Base-by-base conservation (phyloP, 495 filamentous ascomycete genomes). In the Usnea hakonensis region DNA sequence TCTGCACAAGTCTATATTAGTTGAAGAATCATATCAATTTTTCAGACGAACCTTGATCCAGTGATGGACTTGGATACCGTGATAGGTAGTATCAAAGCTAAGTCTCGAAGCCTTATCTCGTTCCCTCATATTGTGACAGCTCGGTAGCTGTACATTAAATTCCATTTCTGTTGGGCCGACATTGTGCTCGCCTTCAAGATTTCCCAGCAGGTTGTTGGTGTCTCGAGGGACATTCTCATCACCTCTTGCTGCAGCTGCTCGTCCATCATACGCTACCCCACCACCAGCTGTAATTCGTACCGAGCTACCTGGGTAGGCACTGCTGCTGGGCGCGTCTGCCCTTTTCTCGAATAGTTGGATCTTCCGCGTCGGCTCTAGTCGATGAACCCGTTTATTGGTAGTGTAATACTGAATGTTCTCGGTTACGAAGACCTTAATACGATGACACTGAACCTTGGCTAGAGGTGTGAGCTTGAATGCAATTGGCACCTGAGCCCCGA, bases 401-500 rank as follows among this genome's bases (percentile, higher is more conserved):
- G 90, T 93, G 80, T 86, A 96, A 72, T 97, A 97, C 69, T 97
- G 92, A 57, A 94, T 83, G 64, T 89, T 96, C 72, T 98, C 94
- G 13, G 91, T 97, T 41, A 96, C 87, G 67, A 86, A 93, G 26
- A 97, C 90, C 73, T 96, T 97, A 73, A 98, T 90, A 57, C 95
- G 86, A 72, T 98, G 95, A 55, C 95, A 91, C 68, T 95, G 91
- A 16, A 97, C 92, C 75, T 98, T 98, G 38, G 94, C 94, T 23
- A 98, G 75, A 1, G 94, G 94, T 3, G 93, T 98, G 61, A 98
- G 80, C 69, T 96, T 97, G 79, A 98, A 97, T 3, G 95, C 94
- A 62, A 98, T 96, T 17, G 94, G 94, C 30, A 98, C 91, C 68
- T 91, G 90, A 5, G 89, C 81, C 23, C 95, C 95, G 17, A 98